A percentile compares a stretch with the other conserved stretches of the same genome.
These are phyloP conservation scores for Ustilago shanxiensis DNA, from an alignment of 1,284 basidiomycete species.

Conservation along the genomic window DNA sequence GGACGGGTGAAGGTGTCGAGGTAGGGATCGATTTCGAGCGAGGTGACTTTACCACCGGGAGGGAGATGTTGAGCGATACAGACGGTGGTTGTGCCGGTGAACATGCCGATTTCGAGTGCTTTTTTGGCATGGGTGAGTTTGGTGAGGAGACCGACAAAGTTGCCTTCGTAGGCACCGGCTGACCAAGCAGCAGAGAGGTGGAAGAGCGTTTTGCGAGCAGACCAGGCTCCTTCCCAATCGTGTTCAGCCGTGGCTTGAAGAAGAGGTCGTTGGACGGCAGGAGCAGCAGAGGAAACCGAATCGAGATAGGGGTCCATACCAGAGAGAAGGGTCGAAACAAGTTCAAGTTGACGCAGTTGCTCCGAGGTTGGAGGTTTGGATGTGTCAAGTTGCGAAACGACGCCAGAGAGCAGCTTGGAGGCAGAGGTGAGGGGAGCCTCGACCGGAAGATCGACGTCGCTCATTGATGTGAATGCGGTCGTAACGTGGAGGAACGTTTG, in stretches of 20 bases:
- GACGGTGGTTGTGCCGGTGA: constrained; percentile 61
- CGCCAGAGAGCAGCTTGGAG: constrained; percentile 28
- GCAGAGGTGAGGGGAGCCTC: constrained; percentile 51
- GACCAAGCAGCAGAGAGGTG: constrained; percentile 45
- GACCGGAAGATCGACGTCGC: constrained; percentile 36
- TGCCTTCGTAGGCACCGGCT: constrained; percentile 59
- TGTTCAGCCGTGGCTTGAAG: constrained; percentile 53
- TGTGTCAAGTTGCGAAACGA: constrained; percentile 27
- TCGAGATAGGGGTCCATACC: constrained; percentile 57
- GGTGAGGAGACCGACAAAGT: constrained; percentile 55
- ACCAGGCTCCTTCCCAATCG: constrained; percentile 53
- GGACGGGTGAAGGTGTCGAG: constrained; percentile 62
- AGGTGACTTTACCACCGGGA: constrained; percentile 55
- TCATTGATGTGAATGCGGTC: constrained; percentile 13
- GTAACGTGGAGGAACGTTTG: not conserved
- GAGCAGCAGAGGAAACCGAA: constrained; percentile 34
- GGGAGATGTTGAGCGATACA: constrained; percentile 54
- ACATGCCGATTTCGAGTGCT: constrained; percentile 63
- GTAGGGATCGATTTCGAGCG: constrained; percentile 68
- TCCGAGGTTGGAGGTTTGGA: constrained; percentile 1
- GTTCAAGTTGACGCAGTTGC: constrained; percentile 35
- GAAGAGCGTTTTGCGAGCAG: constrained; percentile 37
- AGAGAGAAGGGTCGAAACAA: constrained; percentile 42
- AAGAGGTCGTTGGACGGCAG: constrained; percentile 33
- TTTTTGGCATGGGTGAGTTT: constrained; percentile 42